Evolutionary conservation across 1,139 yeast genomes (phyloP).

Genomic region (Scheffersomyces titani): DNA sequence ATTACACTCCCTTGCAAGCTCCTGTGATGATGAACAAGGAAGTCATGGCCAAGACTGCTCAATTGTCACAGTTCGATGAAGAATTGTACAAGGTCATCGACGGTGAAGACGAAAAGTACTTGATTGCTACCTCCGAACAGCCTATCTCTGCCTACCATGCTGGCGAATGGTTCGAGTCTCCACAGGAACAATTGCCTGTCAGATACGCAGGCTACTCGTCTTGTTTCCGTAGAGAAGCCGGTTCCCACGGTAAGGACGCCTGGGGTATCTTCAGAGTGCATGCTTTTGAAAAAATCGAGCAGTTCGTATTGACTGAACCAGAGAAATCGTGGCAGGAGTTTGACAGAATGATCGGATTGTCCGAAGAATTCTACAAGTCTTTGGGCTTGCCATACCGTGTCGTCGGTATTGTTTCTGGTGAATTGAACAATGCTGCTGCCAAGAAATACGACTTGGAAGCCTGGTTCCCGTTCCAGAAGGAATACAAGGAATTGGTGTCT

Average conservation of each 20-base stretch:
- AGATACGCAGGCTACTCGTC: conserved; percentile 97
- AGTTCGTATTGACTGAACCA: conserved; percentile 93
- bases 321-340: conserved; percentile 98
- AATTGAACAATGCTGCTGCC: conserved; percentile 98
- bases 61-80: conserved; percentile 95
- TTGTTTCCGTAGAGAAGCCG: conserved; percentile 99
- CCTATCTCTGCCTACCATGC: conserved; percentile 98
- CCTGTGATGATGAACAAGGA: conserved; percentile 99
- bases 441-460: conserved; percentile 98
- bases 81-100: conserved; percentile 95
- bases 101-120: conserved; percentile 95
- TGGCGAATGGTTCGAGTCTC: conserved; percentile 98
- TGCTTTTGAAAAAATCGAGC: conserved; percentile 97
- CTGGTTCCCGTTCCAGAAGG: conserved; percentile 99
- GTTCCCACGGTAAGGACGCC: conserved; percentile 98
- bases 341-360: conserved; percentile 86
- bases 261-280: conserved; percentile 99
- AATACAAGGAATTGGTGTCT: conserved; percentile 96
- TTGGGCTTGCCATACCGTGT: conserved; percentile 94
- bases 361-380: conserved; percentile 93
- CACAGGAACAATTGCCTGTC: conserved; percentile 93
- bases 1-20: conserved; percentile 91
- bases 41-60: conserved; percentile 99
- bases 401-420: conserved; percentile 98
- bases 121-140: conserved; percentile 98